Base-by-base conservation (phyloP, 441 rosid genomes). In the Euphorbia celastroides region DNA sequence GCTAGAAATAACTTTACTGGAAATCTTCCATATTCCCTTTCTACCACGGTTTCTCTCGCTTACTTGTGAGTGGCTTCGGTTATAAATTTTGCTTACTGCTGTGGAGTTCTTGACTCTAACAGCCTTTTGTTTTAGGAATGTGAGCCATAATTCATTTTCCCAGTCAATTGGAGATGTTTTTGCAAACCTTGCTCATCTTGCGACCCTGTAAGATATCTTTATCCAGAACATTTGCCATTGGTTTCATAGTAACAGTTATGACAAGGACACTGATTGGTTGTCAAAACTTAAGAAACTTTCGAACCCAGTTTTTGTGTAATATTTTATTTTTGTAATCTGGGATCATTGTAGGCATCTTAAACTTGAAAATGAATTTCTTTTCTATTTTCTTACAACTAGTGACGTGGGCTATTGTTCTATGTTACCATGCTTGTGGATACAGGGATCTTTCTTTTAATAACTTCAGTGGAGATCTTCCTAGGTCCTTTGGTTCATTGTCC, bases 371-470 rank as follows among this genome's bases (percentile, higher is more conserved):
- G 13, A 64, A 64, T 61, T 41, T 42, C n/a, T 38, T 32, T 30
- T 41, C 34, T 19, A 32, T 32, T 64, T 34, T 17, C 9, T 34
- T 9, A 34, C 31, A 26, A 19, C 1, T 23, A 20, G 28, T 27
- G 7, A 10, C 46, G 10, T 54, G n/a, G 58, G 50, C 57, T 67
- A 19, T 73, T 68, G 28, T 44, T 11, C 67, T 17, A 63, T n/a
- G 20, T 57, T 2, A 7, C 54, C 42, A 36, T 74, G 54, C 55
- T 52, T 65, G 17, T 57, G 63, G 38, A 62, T 77, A 74, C 77
- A 94, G 99, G 83, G 99, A 92, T 83, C 76, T 94, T 46, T 94
- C 99, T 71, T 89, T 82, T 79, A 94, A 94, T 81, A 92, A 86
- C 78, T 83, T 92, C 68, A 86, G 83, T 70, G 98, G 98, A 26